Evolutionary conservation across 495 filamentous ascomycete genomes (phyloP).

Genomic region (Aspergillus taichungensis): DNA sequence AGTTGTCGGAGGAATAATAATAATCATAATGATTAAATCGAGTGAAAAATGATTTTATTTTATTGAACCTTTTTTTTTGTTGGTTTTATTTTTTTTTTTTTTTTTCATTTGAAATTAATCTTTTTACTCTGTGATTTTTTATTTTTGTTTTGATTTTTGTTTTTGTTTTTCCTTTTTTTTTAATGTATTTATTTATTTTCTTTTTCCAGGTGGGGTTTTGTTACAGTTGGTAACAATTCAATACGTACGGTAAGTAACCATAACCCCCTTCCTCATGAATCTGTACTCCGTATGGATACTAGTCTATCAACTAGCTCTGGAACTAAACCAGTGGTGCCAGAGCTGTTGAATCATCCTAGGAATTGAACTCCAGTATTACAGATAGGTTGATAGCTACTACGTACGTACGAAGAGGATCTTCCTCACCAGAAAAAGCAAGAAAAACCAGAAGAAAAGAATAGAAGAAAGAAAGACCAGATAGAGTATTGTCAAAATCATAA

Average conservation of each 20-base stretch:
- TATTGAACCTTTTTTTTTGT: neutral
- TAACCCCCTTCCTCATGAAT: too few relatives aligned
- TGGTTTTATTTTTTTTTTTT: conserved; percentile 5
- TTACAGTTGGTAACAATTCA: neutral
- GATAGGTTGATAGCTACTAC: too few relatives aligned
- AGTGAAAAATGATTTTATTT: conserved; percentile 8
- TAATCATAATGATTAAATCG: neutral
- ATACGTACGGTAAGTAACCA: neutral
- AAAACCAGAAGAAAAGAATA: conserved; percentile 4
- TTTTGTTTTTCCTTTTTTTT: neutral
- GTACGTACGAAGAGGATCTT: too few relatives aligned
- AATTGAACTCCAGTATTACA: too few relatives aligned
- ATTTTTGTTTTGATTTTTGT: neutral
- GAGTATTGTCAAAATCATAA: neutral
- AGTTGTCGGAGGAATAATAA: conserved; percentile 27
- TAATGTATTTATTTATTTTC: neutral
- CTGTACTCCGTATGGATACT: too few relatives aligned
- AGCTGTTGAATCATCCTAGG: too few relatives aligned
- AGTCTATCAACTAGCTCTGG: too few relatives aligned
- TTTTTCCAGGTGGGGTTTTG: neutral
- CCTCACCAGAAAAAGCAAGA: neutral
- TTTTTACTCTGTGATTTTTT: conserved; percentile 1
- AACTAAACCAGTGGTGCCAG: too few relatives aligned
- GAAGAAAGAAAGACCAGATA: neutral
- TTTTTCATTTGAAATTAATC: neutral